Evolutionary conservation across 108 stramenopile species (phyloP).

Genomic region (Nitzschia sp.): DNA sequence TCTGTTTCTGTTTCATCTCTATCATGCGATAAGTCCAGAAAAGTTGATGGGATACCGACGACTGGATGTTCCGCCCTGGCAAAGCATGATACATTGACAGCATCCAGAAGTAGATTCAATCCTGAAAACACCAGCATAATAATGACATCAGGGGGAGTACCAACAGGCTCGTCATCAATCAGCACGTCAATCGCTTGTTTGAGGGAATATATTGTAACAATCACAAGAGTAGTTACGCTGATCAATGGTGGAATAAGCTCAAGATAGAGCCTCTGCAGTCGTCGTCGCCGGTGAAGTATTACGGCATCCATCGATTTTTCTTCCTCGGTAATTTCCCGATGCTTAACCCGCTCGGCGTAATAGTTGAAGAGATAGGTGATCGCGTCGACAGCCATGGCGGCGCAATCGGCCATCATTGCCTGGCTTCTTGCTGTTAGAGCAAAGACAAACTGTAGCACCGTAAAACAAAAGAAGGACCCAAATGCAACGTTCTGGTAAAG

Average conservation of each 20-base stretch:
- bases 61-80: slow-evolving; percentile 41
- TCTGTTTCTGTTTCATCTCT: slow-evolving; percentile 11
- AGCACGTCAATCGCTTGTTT: slow-evolving; percentile 34
- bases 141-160: slow-evolving; percentile 37
- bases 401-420: slow-evolving; percentile 51
- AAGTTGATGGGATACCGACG: slow-evolving; percentile 1
- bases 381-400: slow-evolving; percentile 69
- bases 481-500: slow-evolving; percentile 39
- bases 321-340: slow-evolving; percentile 18
- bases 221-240: slow-evolving; percentile 59
- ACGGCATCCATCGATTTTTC: slow-evolving; percentile 12
- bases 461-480: slow-evolving; percentile 45
- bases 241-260: slow-evolving; percentile 78
- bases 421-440: slow-evolving; percentile 42
- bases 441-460: slow-evolving; percentile 39
- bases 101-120: slow-evolving; percentile 70
- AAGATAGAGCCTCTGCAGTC: slow-evolving; percentile 42
- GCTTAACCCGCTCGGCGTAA: slow-evolving; percentile 61
- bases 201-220: slow-evolving; percentile 45
- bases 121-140: slow-evolving; percentile 76
- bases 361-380: slow-evolving; percentile 71
- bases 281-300: slow-evolving; percentile 14
- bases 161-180: slow-evolving; percentile 19
- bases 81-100: slow-evolving; percentile 79
- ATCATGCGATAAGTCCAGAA: neutral